phyloP scores from a whole-genome alignment of 2,329 filamentous ascomycete genomes.

The Penicillium hordei region DNA sequence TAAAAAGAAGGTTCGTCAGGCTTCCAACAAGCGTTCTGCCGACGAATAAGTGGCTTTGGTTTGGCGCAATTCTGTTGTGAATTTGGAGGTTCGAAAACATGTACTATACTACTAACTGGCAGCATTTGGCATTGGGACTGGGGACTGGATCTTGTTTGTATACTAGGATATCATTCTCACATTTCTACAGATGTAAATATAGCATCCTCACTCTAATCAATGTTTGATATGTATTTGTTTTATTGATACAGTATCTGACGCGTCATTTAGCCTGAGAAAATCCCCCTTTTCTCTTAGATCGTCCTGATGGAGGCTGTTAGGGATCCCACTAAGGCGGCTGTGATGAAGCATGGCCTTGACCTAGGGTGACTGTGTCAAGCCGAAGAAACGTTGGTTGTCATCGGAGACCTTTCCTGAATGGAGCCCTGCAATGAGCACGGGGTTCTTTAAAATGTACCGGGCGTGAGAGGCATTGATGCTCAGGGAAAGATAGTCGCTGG shows the following conservation, averaged over 20 bases:
- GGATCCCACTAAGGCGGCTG: not conserved
- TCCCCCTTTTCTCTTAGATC: not conserved
- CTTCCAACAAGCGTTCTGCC: constrained; percentile 37
- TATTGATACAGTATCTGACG: not conserved
- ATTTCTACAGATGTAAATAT: constrained; percentile 20
- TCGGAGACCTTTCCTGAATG: no score
- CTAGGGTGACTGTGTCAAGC: not conserved
- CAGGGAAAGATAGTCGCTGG: not conserved
- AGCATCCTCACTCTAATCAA: constrained; percentile 29
- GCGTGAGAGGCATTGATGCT: not conserved
- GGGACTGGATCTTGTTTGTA: constrained; percentile 22
- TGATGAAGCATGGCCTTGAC: not conserved
- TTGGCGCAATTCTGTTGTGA: not conserved
- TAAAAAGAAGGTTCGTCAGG: constrained; percentile 45
- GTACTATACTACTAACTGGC: constrained; percentile 15
- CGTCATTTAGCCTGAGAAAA: not conserved
- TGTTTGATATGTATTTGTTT: not conserved
- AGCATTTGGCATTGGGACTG: constrained; percentile 15
- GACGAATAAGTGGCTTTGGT: constrained; percentile 12
- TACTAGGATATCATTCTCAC: constrained; percentile 19
- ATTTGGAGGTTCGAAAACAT: constrained; percentile 7
- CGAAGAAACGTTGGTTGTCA: no score
- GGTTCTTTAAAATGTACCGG: not conserved
- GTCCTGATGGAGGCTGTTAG: not conserved
- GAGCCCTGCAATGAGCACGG: not conserved